Conservation (phyloP, 2,329 filamentous ascomycete genomes). For the Penicillium sp. region DNA sequence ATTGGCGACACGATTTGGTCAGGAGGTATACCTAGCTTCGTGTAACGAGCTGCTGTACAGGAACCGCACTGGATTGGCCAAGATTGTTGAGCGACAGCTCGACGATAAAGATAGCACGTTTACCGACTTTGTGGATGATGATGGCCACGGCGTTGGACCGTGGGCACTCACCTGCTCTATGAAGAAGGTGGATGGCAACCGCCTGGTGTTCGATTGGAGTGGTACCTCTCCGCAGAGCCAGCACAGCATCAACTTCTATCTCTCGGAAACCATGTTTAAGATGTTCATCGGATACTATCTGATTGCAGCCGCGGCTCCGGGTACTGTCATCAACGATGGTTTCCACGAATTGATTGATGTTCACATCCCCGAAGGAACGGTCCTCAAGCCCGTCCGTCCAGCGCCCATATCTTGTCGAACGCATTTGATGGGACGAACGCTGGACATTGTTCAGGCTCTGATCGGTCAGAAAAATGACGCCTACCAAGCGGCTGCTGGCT, state of each 20-base stretch:
- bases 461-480: constrained; percentile 53
- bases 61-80: constrained; percentile 50
- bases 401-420: constrained; percentile 55
- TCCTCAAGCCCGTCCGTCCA: constrained; percentile 53
- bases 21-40: constrained; percentile 51
- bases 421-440: constrained; percentile 52
- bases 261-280: constrained; percentile 56
- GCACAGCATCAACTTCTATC: constrained; percentile 54
- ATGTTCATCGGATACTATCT: constrained; percentile 56
- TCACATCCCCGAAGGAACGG: constrained; percentile 49
- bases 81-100: constrained; percentile 53
- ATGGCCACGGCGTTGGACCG: constrained; percentile 51
- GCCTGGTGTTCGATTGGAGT: constrained; percentile 54
- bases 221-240: constrained; percentile 54
- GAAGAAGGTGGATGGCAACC: constrained; percentile 46
- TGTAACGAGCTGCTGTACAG: constrained; percentile 51
- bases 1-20: constrained; percentile 50
- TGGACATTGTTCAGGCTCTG: constrained; percentile 57
- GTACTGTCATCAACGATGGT: constrained; percentile 56
- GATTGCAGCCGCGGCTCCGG: constrained; percentile 54
- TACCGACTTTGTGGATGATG: constrained; percentile 57
- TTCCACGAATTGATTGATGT: constrained; percentile 57
- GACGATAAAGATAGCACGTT: constrained; percentile 48
- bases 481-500: constrained; percentile 55
- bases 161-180: constrained; percentile 55